Evolutionary conservation across 805 yeast species (phyloP).

Genomic region (Saccharomycopsis sp.): DNA sequence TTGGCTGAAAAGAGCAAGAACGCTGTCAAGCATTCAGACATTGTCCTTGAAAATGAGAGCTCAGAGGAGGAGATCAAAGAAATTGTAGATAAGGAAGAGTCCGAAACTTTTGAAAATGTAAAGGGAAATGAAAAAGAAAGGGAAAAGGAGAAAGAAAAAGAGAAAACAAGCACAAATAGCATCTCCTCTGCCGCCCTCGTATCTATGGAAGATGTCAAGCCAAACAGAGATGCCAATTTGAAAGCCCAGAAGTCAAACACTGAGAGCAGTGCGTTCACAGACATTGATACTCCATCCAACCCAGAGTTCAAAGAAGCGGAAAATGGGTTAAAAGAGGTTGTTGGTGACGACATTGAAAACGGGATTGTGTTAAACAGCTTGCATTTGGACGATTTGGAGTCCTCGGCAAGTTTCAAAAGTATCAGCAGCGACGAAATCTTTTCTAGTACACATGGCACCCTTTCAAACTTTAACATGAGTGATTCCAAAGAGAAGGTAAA

Average conservation of each 20-base stretch:
- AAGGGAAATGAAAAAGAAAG: not conserved
- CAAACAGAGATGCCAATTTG: not conserved
- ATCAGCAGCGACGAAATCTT: conserved; percentile 20
- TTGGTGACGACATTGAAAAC: not conserved
- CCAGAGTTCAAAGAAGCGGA: conserved; percentile 16
- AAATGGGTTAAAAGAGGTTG: conserved; percentile 16
- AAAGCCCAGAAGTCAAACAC: conserved; percentile 15
- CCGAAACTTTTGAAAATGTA: not conserved
- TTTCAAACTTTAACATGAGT: conserved; percentile 12
- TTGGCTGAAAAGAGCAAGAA: not conserved
- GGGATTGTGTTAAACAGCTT: conserved; percentile 16
- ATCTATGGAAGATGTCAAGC: not conserved
- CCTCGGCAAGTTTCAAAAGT: conserved; percentile 20
- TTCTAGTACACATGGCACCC: conserved; percentile 18
- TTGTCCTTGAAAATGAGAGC: too few relatives aligned
- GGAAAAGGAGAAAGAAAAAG: not conserved
- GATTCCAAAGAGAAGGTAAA: conserved; percentile 3
- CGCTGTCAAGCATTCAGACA: too few relatives aligned
- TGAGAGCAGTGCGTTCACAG: conserved; percentile 21
- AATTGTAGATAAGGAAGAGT: not conserved
- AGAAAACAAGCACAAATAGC: too few relatives aligned
- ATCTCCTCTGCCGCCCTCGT: not conserved
- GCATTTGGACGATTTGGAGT: conserved; percentile 20
- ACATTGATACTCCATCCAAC: conserved; percentile 18
- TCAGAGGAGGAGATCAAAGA: not conserved